phyloP scores from a whole-genome alignment of 352 stramenopile genomes.

The Halophytophthora polymorphica region DNA sequence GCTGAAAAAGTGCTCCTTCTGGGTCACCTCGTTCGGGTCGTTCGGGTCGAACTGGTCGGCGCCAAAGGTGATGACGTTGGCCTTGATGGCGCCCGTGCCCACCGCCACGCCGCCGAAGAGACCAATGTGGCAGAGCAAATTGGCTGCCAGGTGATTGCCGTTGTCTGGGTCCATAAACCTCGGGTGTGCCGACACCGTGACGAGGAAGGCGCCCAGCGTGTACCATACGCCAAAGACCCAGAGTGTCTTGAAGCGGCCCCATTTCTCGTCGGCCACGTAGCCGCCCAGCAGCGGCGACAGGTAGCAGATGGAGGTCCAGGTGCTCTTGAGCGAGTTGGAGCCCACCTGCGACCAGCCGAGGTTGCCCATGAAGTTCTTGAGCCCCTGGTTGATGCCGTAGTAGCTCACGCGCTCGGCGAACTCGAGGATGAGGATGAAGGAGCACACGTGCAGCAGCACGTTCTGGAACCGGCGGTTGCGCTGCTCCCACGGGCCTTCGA shows the following conservation, averaged over 20 bases:
- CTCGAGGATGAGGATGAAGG: slow-evolving; percentile 86
- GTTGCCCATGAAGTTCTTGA: slow-evolving; percentile 86
- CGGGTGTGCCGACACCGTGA: slow-evolving; percentile 67
- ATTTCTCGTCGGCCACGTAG: slow-evolving; percentile 87
- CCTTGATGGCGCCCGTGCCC: slow-evolving; percentile 83
- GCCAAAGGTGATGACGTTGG: slow-evolving; percentile 84
- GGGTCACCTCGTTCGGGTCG: slow-evolving; percentile 70
- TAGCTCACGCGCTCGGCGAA: slow-evolving; percentile 84
- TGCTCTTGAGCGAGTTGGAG: slow-evolving; percentile 87
- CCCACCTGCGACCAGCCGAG: slow-evolving; percentile 74
- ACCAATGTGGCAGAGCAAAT: slow-evolving; percentile 68
- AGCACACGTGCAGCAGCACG: slow-evolving; percentile 80
- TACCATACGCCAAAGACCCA: slow-evolving; percentile 84
- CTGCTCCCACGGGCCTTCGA: slow-evolving; percentile 76
- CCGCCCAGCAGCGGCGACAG: slow-evolving; percentile 74
- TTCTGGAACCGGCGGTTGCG: slow-evolving; percentile 78
- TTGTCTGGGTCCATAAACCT: slow-evolving; percentile 37
- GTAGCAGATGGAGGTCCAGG: slow-evolving; percentile 87
- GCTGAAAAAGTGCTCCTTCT: slow-evolving; percentile 88
- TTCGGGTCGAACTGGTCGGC: slow-evolving; percentile 87
- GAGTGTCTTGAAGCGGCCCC: slow-evolving; percentile 81
- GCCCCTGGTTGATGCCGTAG: slow-evolving; percentile 85
- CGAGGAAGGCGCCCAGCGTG: slow-evolving; percentile 60
- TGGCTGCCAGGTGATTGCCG: slow-evolving; percentile 47
- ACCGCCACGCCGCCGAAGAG: slow-evolving; percentile 76